Evolutionary conservation across 768 basidiomycete species (phyloP).

Genomic region (Mycena olivaceomarginata): DNA sequence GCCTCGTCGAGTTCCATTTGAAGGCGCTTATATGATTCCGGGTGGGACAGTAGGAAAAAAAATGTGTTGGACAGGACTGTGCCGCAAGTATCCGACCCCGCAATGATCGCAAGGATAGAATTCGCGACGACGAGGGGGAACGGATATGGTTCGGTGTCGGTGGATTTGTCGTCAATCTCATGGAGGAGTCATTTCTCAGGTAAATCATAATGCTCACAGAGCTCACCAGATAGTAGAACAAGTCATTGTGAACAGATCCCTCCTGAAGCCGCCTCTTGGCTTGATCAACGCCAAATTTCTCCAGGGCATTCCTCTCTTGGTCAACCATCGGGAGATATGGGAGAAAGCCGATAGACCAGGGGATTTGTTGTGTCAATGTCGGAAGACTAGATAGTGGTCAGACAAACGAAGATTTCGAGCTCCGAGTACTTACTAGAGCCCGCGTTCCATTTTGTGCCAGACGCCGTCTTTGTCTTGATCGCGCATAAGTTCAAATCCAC

Average conservation of each 20-base stretch:
- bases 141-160: background rate
- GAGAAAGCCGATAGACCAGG: conserved; percentile 12
- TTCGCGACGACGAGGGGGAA: background rate
- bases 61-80: background rate
- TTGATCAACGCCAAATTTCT: conserved; percentile 22
- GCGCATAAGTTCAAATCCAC: no score
- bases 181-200: no score
- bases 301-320: conserved; percentile 10
- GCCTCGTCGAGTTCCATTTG: background rate
- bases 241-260: conserved; percentile 18
- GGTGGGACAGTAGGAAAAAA: background rate
- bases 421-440: no score
- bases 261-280: conserved; percentile 21
- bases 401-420: no score
- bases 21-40: background rate
- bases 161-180: background rate
- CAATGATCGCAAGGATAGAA: background rate
- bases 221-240: no score
- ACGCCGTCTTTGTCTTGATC: no score
- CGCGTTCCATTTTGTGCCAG: no score
- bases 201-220: no score
- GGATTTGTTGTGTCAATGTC: conserved; percentile 28
- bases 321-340: conserved; percentile 12
- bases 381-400: conserved; percentile 12
- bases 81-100: background rate